Evolutionary conservation across 176 grass and related monocot species (phyloP), one percentile per base, ranked within the genome.

Genomic region (Otatea glauca): DNA sequence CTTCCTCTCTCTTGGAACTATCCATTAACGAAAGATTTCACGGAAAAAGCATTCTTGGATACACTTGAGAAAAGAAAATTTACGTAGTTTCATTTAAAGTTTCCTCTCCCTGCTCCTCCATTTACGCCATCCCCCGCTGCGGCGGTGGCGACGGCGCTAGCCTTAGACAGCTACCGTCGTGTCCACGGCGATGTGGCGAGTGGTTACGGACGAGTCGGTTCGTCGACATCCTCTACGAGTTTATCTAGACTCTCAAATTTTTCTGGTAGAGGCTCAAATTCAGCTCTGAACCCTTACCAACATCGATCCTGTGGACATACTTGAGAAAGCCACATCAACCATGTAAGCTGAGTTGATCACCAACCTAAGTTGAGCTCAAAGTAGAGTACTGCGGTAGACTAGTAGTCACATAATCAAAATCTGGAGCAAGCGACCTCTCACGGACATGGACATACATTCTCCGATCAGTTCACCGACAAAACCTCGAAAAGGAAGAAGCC

Each of bases 401-500:
- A 23, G 47, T 15, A 18, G 5, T 48, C 66, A 44, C 42, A 62
- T 4, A 9, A 68, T 45, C 63, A 76, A 3, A 70, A 24, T 54
- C 82, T 42, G 50, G 16, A 58, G 44, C 21, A 8, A 72, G 44
- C 5, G 49, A 38, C 47, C 74, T 77, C 62, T 63, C 45, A 17
- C 39, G 10, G 69, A 21, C 56, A 27, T 8, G 29, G 64, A 25
- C 73, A 32, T 18, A 32, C 54, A 84, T 87, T 84, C 85, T 21
- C 62, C 35, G 34, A 16, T 87, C 85, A 8, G 80, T n/a, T 80
- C 80, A 91, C 75, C 75, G n/a, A 62, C 53, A 82, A 81, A 81
- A 20, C 15, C 60, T 21, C 9, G 2, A 35, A 50, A 74, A 72
- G 37, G 42, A 68, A 72, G 25, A 53, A 11, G 5, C 37, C 2